Evolutionary conservation across 2,329 filamentous ascomycete species (phyloP).

Genomic region (Cladorrhinum sp.): DNA sequence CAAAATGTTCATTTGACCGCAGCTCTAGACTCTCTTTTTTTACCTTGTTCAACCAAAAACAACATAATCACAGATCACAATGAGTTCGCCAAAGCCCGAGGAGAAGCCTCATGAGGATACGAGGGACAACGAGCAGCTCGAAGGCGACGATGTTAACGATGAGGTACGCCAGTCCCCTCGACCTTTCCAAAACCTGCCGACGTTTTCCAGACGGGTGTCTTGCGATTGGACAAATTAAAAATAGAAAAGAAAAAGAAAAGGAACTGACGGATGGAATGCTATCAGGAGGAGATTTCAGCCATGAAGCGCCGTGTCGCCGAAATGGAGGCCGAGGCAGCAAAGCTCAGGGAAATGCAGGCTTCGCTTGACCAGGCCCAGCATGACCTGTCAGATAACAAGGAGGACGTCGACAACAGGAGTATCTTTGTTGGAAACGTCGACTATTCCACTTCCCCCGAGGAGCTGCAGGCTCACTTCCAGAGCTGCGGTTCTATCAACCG

Average conservation of each 20-base stretch:
- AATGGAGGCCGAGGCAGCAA: slow-evolving; percentile 87
- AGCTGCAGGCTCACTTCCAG: slow-evolving; percentile 98
- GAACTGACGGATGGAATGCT: slow-evolving; percentile 18
- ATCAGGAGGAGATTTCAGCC: slow-evolving; percentile 73
- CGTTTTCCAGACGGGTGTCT: slow-evolving; percentile 12
- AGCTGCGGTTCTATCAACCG: slow-evolving; percentile 96
- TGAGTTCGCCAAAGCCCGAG: slow-evolving; percentile 27
- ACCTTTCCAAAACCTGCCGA: slow-evolving; percentile 1
- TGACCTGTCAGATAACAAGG: slow-evolving; percentile 84
- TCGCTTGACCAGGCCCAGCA: slow-evolving; percentile 80
- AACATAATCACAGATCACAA: slow-evolving; percentile 8
- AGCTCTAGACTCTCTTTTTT: background rate
- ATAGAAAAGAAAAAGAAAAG: slow-evolving; percentile 8
- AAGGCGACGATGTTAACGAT: slow-evolving; percentile 45
- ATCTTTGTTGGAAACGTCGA: slow-evolving; percentile 99
- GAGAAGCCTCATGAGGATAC: slow-evolving; percentile 30
- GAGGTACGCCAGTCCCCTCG: slow-evolving; percentile 40
- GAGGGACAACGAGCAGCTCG: slow-evolving; percentile 30
- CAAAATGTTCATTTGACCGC: background rate
- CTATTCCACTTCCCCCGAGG: slow-evolving; percentile 93
- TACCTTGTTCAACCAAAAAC: background rate
- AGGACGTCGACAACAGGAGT: slow-evolving; percentile 90
- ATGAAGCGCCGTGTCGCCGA: slow-evolving; percentile 86
- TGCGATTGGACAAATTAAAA: background rate
- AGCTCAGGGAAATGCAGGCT: slow-evolving; percentile 83